phyloP scores from a whole-genome alignment of 23 red algal species.

The Pyropia yezoensis region DNA sequence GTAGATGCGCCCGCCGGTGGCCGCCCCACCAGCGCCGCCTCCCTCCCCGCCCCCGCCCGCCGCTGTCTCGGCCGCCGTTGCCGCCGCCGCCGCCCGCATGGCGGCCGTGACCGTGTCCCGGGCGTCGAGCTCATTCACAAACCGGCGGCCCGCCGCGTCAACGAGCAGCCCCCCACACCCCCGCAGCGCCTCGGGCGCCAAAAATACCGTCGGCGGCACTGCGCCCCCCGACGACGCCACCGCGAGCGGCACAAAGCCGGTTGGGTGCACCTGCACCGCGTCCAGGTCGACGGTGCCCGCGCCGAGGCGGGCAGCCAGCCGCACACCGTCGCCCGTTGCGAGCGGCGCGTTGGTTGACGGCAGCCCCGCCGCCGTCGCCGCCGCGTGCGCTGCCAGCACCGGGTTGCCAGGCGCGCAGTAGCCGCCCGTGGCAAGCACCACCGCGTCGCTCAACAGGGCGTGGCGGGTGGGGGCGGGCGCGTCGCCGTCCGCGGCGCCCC shows the following conservation, averaged over 20 bases:
- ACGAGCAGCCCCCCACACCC: not conserved
- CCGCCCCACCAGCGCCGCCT: too few species aligned
- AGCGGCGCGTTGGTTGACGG: not conserved
- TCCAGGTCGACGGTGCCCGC: not conserved
- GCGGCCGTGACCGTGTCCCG: not conserved
- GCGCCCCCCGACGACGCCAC: too few species aligned
- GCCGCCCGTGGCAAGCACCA: not conserved
- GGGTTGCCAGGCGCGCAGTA: not conserved
- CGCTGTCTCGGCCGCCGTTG: not conserved
- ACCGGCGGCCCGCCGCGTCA: not conserved
- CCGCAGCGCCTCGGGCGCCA: conserved; percentile 2
- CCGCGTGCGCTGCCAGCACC: not conserved
- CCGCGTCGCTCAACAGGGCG: not conserved
- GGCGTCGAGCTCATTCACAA: not conserved
- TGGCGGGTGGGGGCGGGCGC: too few species aligned
- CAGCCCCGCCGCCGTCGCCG: not conserved
- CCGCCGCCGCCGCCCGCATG: not conserved
- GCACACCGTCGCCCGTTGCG: not conserved
- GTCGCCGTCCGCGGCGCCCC: too few species aligned
- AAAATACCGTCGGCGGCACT: not conserved
- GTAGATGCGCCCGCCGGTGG: too few species aligned
- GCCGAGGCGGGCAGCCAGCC: not conserved
- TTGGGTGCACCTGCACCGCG: conserved; percentile 1
- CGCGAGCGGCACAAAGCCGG: not conserved
- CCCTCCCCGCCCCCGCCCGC: too few species aligned